A percentile compares a stretch with the other conserved stretches of the same genome.
phyloP scores from a whole-genome alignment of 495 filamentous ascomycete species.

The Hypoxylon subgilvum region DNA sequence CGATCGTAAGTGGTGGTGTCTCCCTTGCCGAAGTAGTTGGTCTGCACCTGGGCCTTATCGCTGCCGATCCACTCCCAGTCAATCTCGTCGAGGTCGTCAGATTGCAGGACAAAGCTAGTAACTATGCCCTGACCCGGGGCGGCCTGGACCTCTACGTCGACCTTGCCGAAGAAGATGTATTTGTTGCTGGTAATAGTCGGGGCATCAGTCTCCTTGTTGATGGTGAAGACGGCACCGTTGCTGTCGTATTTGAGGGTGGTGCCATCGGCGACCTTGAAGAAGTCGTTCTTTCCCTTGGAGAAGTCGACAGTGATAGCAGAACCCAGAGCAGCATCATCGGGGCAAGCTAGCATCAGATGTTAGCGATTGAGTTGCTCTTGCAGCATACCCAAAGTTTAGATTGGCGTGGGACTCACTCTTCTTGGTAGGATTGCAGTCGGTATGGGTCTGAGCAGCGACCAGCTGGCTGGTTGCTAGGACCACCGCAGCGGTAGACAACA shows the following conservation, averaged over 20 bases:
- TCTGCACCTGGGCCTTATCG: conserved; percentile 71
- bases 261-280: conserved; percentile 69
- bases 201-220: conserved; percentile 74
- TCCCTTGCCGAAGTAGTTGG: conserved; percentile 96
- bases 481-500: conserved; percentile 46
- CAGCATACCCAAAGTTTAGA: not conserved
- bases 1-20: conserved; percentile 77
- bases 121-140: conserved; percentile 74
- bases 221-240: conserved; percentile 75
- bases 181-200: conserved; percentile 72
- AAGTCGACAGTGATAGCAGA: conserved; percentile 80
- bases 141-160: conserved; percentile 70
- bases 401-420: conserved; percentile 59
- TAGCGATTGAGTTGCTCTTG: conserved; percentile 7
- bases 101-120: conserved; percentile 85
- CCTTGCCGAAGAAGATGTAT: conserved; percentile 82
- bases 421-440: conserved; percentile 74
- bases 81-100: conserved; percentile 92
- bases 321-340: conserved; percentile 73
- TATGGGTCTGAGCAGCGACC: conserved; percentile 74
- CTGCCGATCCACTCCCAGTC: conserved; percentile 87
- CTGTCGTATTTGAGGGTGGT: conserved; percentile 67
- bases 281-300: conserved; percentile 67
- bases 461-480: conserved; percentile 52
- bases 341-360: conserved; percentile 57